Evolutionary conservation across 1,284 basidiomycete genomes (phyloP), one percentile per base, ranked within the genome.

Genomic region (Marasmius sp.): DNA sequence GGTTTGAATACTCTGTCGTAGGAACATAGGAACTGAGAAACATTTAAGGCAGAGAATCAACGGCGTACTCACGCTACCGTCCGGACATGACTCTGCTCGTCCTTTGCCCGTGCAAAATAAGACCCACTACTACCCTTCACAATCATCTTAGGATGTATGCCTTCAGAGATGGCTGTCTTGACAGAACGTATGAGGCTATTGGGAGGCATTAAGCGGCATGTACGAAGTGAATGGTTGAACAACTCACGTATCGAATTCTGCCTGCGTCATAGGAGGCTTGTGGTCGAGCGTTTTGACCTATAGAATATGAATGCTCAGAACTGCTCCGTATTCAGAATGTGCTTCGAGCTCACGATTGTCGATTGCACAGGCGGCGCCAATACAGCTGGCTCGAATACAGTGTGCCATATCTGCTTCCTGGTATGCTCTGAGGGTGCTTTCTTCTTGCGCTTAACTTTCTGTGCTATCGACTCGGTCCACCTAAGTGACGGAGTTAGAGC

Each of bases 121-220:
- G 89, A 92, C 0, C 93, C 93, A 12, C 89, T 92, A 2, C 91
- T 93, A 10, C 93, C 93, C 69, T 94, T 94, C 5, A 83, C 76
- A 59, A 95, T 95, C 84, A 95, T 91, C 72, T 93, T 93, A 1
- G 94, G 94, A 68, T 95, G 92, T 52, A 93, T 82, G 14, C 91
- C 92, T 39, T 88, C 87, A 5, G 76, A 66, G 68, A 95, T 92
- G 11, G 92, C 89, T 60, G 75, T 78, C 68, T 83, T 86, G 36
- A 94, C 87, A 47, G 85, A 83, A 67, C 86, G 78, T 11, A 86
- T 85, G 12, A 91, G 70, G 55, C 89, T 92, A 59, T 36, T 4
- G 58, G 14, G 59, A 60, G 41, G 7, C 48, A 34, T n/a, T 52
- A 1, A 52, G 18, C 39, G 41, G 7, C 16, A 12, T 52, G 33